Evolutionary conservation across 495 filamentous ascomycete genomes (phyloP).

Genomic region (Sabuloglossum arenarium): DNA sequence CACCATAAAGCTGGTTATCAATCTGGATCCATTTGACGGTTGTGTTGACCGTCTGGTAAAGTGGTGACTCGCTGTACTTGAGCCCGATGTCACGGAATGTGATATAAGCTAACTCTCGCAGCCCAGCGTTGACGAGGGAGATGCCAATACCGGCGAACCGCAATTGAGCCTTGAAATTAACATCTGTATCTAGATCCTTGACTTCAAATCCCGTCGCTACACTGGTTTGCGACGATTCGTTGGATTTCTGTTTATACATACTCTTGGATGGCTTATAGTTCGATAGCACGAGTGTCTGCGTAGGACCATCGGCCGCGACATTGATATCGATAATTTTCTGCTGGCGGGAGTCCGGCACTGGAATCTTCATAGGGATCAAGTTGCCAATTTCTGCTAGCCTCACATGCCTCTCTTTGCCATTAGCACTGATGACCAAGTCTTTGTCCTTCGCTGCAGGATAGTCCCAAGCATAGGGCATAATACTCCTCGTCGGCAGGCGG

Average conservation of each 20-base stretch:
- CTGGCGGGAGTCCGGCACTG: slow-evolving; percentile 31
- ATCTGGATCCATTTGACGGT: slow-evolving; percentile 98
- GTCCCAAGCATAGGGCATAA: slow-evolving; percentile 99
- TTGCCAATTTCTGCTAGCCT: slow-evolving; percentile 94
- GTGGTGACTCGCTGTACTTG: slow-evolving; percentile 72
- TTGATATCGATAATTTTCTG: slow-evolving; percentile 88
- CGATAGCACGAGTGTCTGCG: slow-evolving; percentile 81
- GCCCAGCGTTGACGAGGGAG: slow-evolving; percentile 77
- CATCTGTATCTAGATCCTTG: slow-evolving; percentile 67
- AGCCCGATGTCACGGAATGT: slow-evolving; percentile 86
- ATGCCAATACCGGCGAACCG: slow-evolving; percentile 80
- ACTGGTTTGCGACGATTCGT: slow-evolving; percentile 32
- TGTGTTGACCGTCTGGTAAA: slow-evolving; percentile 77
- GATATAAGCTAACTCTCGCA: slow-evolving; percentile 82
- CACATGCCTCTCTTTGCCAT: slow-evolving; percentile 68
- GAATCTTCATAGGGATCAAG: slow-evolving; percentile 68
- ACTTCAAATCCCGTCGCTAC: slow-evolving; percentile 64
- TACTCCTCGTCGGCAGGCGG: slow-evolving; percentile 80
- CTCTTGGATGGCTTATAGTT: slow-evolving; percentile 90
- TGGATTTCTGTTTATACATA: slow-evolving; percentile 67
- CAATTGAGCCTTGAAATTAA: slow-evolving; percentile 74
- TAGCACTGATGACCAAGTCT: slow-evolving; percentile 62
- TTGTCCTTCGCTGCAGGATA: slow-evolving; percentile 94
- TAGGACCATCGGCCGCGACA: slow-evolving; percentile 83
- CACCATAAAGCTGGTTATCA: slow-evolving; percentile 95